Evolutionary conservation across 352 stramenopile species (phyloP), one percentile per base, ranked within the genome.

Genomic region (Peronospora farinosa): DNA sequence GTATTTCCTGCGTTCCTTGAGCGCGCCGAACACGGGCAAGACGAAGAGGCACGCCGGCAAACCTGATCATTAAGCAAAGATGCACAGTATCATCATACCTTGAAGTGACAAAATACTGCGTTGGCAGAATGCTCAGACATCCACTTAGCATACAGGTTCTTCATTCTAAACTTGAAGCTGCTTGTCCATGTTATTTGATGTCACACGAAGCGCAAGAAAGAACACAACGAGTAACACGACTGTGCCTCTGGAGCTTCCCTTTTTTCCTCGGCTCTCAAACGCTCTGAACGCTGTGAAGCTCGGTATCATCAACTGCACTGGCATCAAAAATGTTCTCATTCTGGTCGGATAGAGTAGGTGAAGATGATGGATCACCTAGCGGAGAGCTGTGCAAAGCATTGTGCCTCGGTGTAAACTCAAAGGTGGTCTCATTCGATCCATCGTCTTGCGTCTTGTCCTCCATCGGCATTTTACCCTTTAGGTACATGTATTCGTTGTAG

Each of bases 401-500:
- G 7, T 72, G 79, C 11, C 60, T 66, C 16, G 67, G 72, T 0
- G 78, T 78, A 30, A 91, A 91, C 49, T 91, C 77, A 51, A 91
- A 91, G 13, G 70, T 86, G 1, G 74, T 86, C 45, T 88, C 79
- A 19, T 86, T 82, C 0, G 67, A 73, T 2, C 72, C 74, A 44
- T 87, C 73, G 7, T 78, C 72, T 7, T 77, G 67, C 10, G 58
- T 67, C 28, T 66, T 65, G 35, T 81, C 65, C n/a, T 78, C 61
- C 25, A 74, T 73, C 9, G 76, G 76, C 47, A 86, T 66, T 27
- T 86, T 82, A 5, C 77, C 77, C 67, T 91, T 91, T 37, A 91
- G 56, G 41, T 91, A 91, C 39, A 91, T 56, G 57, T 86, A 91
- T 25, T 91, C 77, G 12, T 87, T 86, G 71, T 87, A 88, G 10